Conservation (phyloP, 2,329 filamentous ascomycete species). For the Fusarium oligoseptatum region DNA sequence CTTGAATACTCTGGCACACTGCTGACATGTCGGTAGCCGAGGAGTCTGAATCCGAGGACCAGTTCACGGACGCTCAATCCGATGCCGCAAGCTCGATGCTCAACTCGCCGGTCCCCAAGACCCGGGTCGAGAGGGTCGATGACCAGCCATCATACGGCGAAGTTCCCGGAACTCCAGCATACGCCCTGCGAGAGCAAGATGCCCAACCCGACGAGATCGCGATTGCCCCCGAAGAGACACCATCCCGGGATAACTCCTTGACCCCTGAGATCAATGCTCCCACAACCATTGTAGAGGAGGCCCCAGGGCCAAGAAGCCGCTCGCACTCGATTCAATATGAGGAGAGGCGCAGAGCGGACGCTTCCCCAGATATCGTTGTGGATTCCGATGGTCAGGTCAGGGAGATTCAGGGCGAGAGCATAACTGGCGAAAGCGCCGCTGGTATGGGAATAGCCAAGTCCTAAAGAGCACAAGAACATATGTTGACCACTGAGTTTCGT, state of each 20-base stretch:
- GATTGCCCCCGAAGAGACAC: conserved; percentile 52
- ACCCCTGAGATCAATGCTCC: conserved; percentile 53
- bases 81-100: conserved; percentile 58
- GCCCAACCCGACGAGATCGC: conserved; percentile 73
- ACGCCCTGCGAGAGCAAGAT: conserved; percentile 67
- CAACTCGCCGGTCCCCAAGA: conserved; percentile 68
- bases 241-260: conserved; percentile 40
- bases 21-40: conserved; percentile 55
- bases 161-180: conserved; percentile 71
- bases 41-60: conserved; percentile 75
- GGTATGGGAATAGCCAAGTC: conserved; percentile 48
- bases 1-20: conserved; percentile 3
- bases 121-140: conserved; percentile 70
- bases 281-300: conserved; percentile 67
- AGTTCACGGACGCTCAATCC: conserved; percentile 77
- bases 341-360: conserved; percentile 64
- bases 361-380: conserved; percentile 66
- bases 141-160: conserved; percentile 67
- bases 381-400: conserved; percentile 59
- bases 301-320: conserved; percentile 56
- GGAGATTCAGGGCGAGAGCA: conserved; percentile 44
- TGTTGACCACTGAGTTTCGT: conserved; percentile 43
- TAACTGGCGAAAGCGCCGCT: conserved; percentile 33
- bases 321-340: conserved; percentile 60
- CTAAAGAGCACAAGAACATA: conserved; percentile 35